Base-by-base conservation (phyloP, 2,329 filamentous ascomycete genomes). In the Hirsutella minnesotensis region DNA sequence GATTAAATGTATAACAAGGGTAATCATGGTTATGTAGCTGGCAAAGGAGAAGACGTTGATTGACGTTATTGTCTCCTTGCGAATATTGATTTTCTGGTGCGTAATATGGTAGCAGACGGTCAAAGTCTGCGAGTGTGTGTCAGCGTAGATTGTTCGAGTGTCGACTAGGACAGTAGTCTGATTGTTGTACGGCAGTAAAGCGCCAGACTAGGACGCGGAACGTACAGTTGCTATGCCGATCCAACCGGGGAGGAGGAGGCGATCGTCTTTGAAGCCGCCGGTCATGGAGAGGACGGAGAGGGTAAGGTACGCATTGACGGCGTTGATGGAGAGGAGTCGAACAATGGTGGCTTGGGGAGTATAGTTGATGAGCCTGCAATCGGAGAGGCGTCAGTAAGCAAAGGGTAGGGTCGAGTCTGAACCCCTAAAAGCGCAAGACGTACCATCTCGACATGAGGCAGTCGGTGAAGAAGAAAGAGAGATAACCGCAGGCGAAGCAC, bases 391-490 rank as follows among this genome's bases (percentile, higher is more conserved):
- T n/a, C n/a, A n/a, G n/a, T n/a, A n/a, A n/a, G n/a, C n/a, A n/a
- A n/a, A n/a, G n/a, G n/a, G n/a, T n/a, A n/a, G n/a, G n/a, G n/a
- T n/a, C n/a, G n/a, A n/a, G n/a, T n/a, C n/a, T n/a, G n/a, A n/a
- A n/a, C n/a, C n/a, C n/a, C n/a, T n/a, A n/a, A 19, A 8, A 44
- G 38, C 30, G 34, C 33, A 27, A 16, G 36, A 63, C 70, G 37
- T 56, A 85, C 82, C 84, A 89, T 63, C 85, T 71, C 47, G 83
- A 87, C 83, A 89, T 88, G 54, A 89, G 74, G 61, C 83, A 86
- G 63, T 89, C 84, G 44, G 83, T 85, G 58, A 89, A 89, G 66
- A 86, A 85, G 62, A 86, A 89, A 40, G 82, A 83, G 46, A 88
- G 72, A 60, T 87, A 86, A 42, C 81, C 84, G 18, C 82, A 85